These are phyloP conservation scores for Myriosclerotinia curreyana DNA, from an alignment of 2,329 filamentous ascomycete species.

Conservation along the genomic window DNA sequence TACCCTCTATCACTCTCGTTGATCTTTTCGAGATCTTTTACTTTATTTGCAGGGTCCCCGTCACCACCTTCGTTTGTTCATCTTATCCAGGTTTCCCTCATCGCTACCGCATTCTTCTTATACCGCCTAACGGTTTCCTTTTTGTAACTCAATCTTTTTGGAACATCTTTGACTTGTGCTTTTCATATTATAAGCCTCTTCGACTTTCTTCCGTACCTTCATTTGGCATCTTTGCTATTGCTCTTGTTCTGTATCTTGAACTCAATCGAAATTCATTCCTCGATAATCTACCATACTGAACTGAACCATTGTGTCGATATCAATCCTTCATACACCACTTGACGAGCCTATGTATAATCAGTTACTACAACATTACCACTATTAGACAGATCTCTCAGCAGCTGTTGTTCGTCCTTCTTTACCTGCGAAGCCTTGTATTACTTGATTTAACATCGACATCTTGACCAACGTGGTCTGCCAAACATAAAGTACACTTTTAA, in stretches of 20 bases:
- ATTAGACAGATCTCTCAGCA: conserved; percentile 39
- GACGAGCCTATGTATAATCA: conserved; percentile 40
- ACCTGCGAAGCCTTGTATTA: conserved; percentile 26
- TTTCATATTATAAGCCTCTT: conserved; percentile 35
- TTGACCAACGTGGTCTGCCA: conserved; percentile 21
- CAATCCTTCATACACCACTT: conserved; percentile 18
- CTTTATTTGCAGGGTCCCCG: conserved; percentile 40
- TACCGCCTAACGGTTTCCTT: conserved; percentile 38
- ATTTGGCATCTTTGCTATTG: conserved; percentile 39
- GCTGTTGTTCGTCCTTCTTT: conserved; percentile 42
- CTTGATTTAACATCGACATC: conserved; percentile 26
- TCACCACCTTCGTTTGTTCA: conserved; percentile 37
- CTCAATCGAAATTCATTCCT: conserved; percentile 21
- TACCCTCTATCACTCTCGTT: conserved; percentile 36
- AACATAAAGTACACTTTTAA: conserved; percentile 26
- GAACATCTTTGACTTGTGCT: conserved; percentile 39
- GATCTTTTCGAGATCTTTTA: conserved; percentile 35
- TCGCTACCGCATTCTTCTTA: conserved; percentile 38
- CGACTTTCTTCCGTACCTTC: conserved; percentile 40
- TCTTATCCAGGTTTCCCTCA: conserved; percentile 35
- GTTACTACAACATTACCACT: conserved; percentile 31
- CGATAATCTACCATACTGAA: conserved; percentile 32
- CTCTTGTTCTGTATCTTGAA: conserved; percentile 29
- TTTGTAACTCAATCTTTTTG: conserved; percentile 39
- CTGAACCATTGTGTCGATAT: conserved; percentile 22